Evolutionary conservation across 1,139 yeast species (phyloP), one percentile per base, ranked within the genome.

Genomic region (Geotrichum europaeum): DNA sequence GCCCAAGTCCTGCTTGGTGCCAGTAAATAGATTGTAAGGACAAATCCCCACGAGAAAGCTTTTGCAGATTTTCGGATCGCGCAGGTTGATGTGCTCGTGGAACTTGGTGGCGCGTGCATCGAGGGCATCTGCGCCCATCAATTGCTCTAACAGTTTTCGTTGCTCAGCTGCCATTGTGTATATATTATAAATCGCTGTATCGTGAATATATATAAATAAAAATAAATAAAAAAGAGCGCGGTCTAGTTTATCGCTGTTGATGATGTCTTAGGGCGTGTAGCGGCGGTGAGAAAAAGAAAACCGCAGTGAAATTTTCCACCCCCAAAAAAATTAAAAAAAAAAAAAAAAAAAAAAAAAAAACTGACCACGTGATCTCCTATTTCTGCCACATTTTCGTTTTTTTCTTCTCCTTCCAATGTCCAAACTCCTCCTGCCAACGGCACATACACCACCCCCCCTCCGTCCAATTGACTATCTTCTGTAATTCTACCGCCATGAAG

Each of bases 31-130:
- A 67, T 91, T 97, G 72, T 88, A 89, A 0, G 96, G 95, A 68
- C 98, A 92, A n/a, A 83, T 82, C 1, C 96, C 97, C 7, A 90
- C 90, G 18, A 94, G 73, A 71, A 86, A 92, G 32, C 89, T 79
- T 70, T 88, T 87, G 72, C 98, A 92, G 13, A 91, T 85, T 55
- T 83, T 78, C 20, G 86, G 83, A 64, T 86, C 88, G 32, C 84
- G 79, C 68, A 91, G 74, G 54, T 73, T 69, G 30, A 72, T 65
- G 56, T 70, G 49, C 68, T 72, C 63, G 13, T 25, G 32, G 64
- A 66, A 66, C 67, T 78, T 65, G 65, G 65, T 65, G n/a, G 67
- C 67, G 15, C 70, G 60, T 20, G 73, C 68, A 60, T 51, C 83
- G 74, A 66, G 79, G 73, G 72, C 78, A 67, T 67, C 83, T 64